Conservation (phyloP, 2,329 filamentous ascomycete species). For the Venturia oleaginea region DNA sequence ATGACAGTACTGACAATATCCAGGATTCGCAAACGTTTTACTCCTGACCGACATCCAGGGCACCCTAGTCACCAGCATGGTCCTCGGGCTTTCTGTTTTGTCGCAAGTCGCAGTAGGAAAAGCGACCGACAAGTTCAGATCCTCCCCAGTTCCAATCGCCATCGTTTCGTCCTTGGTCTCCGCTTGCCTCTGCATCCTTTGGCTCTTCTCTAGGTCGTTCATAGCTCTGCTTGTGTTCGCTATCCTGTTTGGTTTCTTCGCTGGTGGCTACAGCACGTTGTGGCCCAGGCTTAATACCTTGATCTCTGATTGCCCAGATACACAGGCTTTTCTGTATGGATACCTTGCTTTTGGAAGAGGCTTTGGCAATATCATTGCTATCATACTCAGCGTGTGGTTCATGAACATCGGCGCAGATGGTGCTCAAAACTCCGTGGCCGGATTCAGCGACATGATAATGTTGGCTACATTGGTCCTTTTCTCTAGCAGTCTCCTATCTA, state of each 20-base stretch:
- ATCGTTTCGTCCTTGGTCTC: slow-evolving; percentile 8
- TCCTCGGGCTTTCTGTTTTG: neutral
- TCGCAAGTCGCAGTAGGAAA: slow-evolving; percentile 1
- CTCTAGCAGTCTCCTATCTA: neutral
- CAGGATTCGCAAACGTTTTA: neutral
- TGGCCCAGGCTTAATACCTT: neutral
- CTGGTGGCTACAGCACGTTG: slow-evolving; percentile 10
- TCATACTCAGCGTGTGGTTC: neutral
- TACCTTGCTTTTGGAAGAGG: slow-evolving; percentile 9
- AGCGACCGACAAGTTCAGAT: slow-evolving; percentile 1
- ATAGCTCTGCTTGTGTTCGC: slow-evolving; percentile 4
- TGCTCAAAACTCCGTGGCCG: neutral
- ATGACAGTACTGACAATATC: neutral
- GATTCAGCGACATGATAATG: neutral
- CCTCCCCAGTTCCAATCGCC: neutral
- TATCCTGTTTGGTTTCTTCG: slow-evolving; percentile 13
- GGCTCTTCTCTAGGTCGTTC: slow-evolving; percentile 8
- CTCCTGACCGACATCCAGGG: neutral
- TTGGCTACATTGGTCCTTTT: neutral
- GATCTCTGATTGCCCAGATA: neutral
- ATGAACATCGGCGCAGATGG: slow-evolving; percentile 5
- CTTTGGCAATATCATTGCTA: slow-evolving; percentile 2
- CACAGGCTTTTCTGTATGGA: slow-evolving; percentile 3
- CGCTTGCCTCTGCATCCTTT: slow-evolving; percentile 7
- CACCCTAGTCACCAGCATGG: neutral